These are phyloP conservation scores for Coriaria nepalensis DNA, from an alignment of 306 rosid genomes.

Conservation along the genomic window DNA sequence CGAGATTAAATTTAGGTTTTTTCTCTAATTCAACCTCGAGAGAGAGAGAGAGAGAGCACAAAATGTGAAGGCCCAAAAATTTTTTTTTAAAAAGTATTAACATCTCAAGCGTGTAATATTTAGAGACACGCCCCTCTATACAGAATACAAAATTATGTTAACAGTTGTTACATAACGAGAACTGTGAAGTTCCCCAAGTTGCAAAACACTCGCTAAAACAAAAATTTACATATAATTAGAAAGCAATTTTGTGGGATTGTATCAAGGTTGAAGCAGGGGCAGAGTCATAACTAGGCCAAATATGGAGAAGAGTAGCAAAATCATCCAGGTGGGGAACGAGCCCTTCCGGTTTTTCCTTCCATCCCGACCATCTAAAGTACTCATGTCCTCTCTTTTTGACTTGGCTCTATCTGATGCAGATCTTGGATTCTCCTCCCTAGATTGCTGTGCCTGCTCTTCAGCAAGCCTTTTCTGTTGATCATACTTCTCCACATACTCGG, in stretches of 20 bases:
- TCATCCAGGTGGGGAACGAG: conserved; percentile 83
- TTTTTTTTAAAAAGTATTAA: too few relatives aligned
- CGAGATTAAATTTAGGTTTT: too few relatives aligned
- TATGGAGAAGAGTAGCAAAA: conserved; percentile 71
- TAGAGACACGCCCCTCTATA: too few relatives aligned
- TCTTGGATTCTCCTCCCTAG: conserved; percentile 28
- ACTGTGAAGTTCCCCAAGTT: conserved; percentile 17
- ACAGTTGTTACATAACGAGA: too few relatives aligned
- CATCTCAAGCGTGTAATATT: too few relatives aligned
- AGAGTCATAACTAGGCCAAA: conserved; percentile 90
- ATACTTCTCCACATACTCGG: conserved; percentile 82
- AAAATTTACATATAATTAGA: conserved; percentile 6
- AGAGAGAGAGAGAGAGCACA: too few relatives aligned
- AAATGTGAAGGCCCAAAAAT: too few relatives aligned
- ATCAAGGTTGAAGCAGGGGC: conserved; percentile 83
- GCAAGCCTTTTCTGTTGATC: conserved; percentile 45
- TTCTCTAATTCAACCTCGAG: too few relatives aligned
- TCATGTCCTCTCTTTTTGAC: conserved; percentile 29
- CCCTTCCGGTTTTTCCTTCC: conserved; percentile 34
- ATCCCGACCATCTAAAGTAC: conserved; percentile 32
- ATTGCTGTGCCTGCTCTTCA: conserved; percentile 30
- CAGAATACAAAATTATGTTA: too few relatives aligned
- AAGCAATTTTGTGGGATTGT: conserved; percentile 6
- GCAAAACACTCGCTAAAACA: conserved; percentile 8
- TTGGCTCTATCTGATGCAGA: conserved; percentile 31